Evolutionary conservation across 75 land plant species (phyloP).

Genomic region (Selaginella tamariscina): DNA sequence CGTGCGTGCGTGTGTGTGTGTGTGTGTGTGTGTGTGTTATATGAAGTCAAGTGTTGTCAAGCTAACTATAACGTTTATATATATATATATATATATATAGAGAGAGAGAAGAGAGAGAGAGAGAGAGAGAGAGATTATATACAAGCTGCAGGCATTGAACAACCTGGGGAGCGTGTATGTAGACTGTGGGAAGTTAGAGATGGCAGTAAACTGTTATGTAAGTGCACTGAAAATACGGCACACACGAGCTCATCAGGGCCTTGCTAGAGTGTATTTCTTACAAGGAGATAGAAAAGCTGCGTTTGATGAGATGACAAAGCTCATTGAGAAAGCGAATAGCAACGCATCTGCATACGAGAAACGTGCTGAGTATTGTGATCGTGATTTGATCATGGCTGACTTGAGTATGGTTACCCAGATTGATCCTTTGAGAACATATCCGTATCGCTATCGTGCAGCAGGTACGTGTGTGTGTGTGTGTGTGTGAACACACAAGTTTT

Average conservation of each 20-base stretch:
- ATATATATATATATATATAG: too few species aligned
- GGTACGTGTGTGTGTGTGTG: conserved; percentile 37
- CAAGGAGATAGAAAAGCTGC: conserved; percentile 67
- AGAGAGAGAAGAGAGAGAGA: too few species aligned
- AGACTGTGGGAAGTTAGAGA: conserved; percentile 67
- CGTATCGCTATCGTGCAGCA: conserved; percentile 97
- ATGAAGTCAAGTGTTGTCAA: too few species aligned
- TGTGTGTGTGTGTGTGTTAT: too few species aligned
- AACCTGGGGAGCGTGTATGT: conserved; percentile 98
- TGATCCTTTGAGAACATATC: conserved; percentile 91
- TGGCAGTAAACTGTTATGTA: conserved; percentile 84
- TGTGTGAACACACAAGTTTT: too few species aligned
- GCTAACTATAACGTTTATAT: too few species aligned
- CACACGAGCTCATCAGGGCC: conserved; percentile 95
- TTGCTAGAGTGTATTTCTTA: conserved; percentile 82
- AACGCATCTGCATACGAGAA: conserved; percentile 99
- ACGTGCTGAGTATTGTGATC: conserved; percentile 91
- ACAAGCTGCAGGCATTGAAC: conserved; percentile 64
- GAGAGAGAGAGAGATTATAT: neutral
- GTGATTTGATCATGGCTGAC: conserved; percentile 70
- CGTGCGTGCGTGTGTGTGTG: neutral
- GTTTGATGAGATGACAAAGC: conserved; percentile 88
- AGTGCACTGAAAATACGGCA: conserved; percentile 94
- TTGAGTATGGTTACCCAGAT: conserved; percentile 74
- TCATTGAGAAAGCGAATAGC: conserved; percentile 81